Evolutionary conservation across 2,329 filamentous ascomycete species (phyloP), one percentile per base, ranked within the genome.

Genomic region (Botrytis cinerea): DNA sequence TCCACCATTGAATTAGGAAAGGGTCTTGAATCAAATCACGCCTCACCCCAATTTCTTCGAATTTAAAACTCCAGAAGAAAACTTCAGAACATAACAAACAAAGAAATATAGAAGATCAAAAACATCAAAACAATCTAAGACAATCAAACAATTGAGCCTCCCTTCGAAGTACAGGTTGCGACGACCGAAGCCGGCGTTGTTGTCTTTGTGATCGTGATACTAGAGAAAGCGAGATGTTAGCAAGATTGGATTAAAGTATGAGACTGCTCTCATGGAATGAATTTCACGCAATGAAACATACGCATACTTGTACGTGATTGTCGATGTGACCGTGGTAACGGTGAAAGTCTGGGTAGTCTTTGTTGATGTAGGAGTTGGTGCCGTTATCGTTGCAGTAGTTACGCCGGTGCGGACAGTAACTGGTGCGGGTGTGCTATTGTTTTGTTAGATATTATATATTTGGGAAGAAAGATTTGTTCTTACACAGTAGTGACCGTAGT

Each of bases 151-250:
- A 68, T 43, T 22, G 54, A 51, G 32, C 71, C 71, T 8, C 71
- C 71, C 51, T 68, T 59, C 10, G 63, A 61, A 20, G 51, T 72
- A 28, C 71, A 72, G 38, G 46, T 59, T 51, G 63, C 61, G 6
- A 62, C 51, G 12, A 69, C 51, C 28, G 62, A 69, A 43, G 71
- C n/a, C 22, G 71, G 71, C 14, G 63, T 72, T 22, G 71, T 43
- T 22, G 71, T 69, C 40, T 60, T 69, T 40, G 71, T 72, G 32
- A 72, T 69, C 0, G 63, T 72, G 54, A 72, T 43, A 40, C 71
- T 72, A 72, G 43, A 28, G 18, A 40, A 28, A 57, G 43, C 8
- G 5, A 32, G 9, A 46, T 18, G 12, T 48, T 48, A 69, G 57
- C n/a, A 22, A n/a, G 38, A 28, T 51, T 25, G 32, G 28, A 60